phyloP scores from a whole-genome alignment of 495 filamentous ascomycete species.

The Cenococcum geophilum region DNA sequence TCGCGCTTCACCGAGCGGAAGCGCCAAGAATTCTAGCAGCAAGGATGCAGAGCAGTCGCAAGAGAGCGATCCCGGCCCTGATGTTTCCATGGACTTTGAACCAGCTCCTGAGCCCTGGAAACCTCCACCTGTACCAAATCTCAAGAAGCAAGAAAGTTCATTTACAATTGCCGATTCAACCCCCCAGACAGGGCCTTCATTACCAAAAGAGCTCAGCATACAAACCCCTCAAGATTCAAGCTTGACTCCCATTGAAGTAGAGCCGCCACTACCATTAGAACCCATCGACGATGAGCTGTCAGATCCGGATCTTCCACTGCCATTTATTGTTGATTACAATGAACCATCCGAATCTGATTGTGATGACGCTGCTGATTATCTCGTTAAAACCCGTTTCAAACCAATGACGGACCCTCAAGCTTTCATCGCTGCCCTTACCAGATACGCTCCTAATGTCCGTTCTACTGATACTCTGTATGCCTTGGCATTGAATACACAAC shows the following conservation, averaged over 20 bases:
- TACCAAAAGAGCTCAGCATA: not conserved
- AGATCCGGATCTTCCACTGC: constrained; percentile 23
- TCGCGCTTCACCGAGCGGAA: constrained; percentile 15
- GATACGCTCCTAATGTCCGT: constrained; percentile 31
- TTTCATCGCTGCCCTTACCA: constrained; percentile 33
- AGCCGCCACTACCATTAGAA: constrained; percentile 2
- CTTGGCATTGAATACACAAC: constrained; percentile 47
- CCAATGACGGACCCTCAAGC: constrained; percentile 31
- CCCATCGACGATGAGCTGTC: constrained; percentile 27
- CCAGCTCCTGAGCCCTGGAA: not conserved
- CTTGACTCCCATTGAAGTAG: constrained; percentile 8
- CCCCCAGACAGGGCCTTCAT: not conserved
- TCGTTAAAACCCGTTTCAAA: constrained; percentile 28
- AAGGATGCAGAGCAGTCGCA: constrained; percentile 8
- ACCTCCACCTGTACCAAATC: not conserved
- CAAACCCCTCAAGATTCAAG: constrained; percentile 10
- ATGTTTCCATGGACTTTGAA: not conserved
- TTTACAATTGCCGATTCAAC: not conserved
- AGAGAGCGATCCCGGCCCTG: not conserved
- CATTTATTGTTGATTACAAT: constrained; percentile 15
- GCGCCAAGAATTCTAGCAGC: constrained; percentile 19
- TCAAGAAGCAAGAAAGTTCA: constrained; percentile 1
- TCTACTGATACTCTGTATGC: constrained; percentile 48
- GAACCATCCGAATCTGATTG: constrained; percentile 21
- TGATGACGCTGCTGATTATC: constrained; percentile 26